phyloP scores from a whole-genome alignment of 2,329 filamentous ascomycete species.

The Stagonosporopsis tanaceti region DNA sequence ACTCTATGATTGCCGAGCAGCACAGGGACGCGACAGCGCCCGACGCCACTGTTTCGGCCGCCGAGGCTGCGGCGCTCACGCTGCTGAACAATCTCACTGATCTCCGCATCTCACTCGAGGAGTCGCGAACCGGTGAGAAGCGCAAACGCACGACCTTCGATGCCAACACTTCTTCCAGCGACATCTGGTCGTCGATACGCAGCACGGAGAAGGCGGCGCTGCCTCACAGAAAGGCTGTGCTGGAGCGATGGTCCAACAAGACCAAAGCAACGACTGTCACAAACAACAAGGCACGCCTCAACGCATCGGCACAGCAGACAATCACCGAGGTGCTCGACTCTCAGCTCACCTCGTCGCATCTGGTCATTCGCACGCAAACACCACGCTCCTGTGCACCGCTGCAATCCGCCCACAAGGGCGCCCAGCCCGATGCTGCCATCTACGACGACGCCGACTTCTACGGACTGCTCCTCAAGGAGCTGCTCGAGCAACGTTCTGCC shows the following conservation, averaged over 20 bases:
- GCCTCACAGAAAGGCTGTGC: constrained; percentile 71
- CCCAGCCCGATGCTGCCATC: constrained; percentile 57
- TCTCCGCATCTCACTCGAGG: constrained; percentile 69
- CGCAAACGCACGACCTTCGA: constrained; percentile 62
- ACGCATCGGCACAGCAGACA: constrained; percentile 65
- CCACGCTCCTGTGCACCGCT: constrained; percentile 79
- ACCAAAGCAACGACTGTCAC: constrained; percentile 69
- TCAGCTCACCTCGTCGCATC: constrained; percentile 73
- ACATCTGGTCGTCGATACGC: constrained; percentile 77
- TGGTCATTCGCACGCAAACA: constrained; percentile 72
- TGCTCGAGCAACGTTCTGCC: constrained; percentile 85
- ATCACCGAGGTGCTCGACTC: constrained; percentile 73
- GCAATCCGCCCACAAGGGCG: constrained; percentile 60
- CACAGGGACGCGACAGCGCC: constrained; percentile 50
- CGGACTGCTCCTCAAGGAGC: constrained; percentile 87
- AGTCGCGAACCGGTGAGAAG: constrained; percentile 66
- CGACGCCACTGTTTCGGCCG: constrained; percentile 69
- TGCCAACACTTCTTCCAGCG: constrained; percentile 64
- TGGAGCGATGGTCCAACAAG: constrained; percentile 92
- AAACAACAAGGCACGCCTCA: constrained; percentile 63
- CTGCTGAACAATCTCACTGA: constrained; percentile 83
- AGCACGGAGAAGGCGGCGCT: constrained; percentile 67
- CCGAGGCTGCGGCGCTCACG: constrained; percentile 84
- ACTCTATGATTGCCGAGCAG: constrained; percentile 60
- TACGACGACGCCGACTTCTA: constrained; percentile 98